A percentile compares a stretch with the other conserved stretches of the same genome.
Evolutionary conservation across 305 asterid genomes (phyloP).

Genomic region (Plantago lanceolata): DNA sequence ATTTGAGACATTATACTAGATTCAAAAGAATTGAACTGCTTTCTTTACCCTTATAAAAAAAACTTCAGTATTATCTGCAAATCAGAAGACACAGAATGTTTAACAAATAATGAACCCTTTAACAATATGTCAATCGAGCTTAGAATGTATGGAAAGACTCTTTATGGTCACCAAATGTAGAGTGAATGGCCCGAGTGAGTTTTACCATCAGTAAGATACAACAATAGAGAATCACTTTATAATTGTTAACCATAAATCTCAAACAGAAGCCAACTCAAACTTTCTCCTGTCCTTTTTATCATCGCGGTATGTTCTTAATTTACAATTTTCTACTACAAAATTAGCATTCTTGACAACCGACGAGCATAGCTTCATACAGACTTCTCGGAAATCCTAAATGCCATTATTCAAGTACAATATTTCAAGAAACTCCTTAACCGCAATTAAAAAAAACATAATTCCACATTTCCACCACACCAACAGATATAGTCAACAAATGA

Average conservation of each 20-base stretch:
- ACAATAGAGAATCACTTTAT: neutral
- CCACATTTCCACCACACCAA: neutral
- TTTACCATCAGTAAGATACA: neutral
- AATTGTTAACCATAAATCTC: neutral
- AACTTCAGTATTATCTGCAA: neutral
- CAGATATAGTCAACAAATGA: neutral
- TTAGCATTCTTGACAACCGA: neutral
- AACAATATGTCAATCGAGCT: too few species aligned
- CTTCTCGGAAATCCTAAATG: neutral
- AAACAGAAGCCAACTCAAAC: neutral
- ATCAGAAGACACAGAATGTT: neutral
- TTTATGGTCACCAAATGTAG: too few species aligned
- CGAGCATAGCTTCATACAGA: neutral
- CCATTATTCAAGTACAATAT: neutral
- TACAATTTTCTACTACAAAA: neutral
- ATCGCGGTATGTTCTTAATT: neutral
- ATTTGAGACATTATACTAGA: constrained; percentile 49
- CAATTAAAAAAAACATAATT: too few species aligned
- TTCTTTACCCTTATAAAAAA: neutral
- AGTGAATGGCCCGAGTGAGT: too few species aligned
- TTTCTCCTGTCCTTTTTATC: neutral
- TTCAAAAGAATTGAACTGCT: neutral
- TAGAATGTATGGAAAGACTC: too few species aligned
- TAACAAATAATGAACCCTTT: too few species aligned
- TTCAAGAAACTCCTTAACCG: neutral